Evolutionary conservation across 208 protist species (phyloP).

Genomic region (Angomonas ambiguus): DNA sequence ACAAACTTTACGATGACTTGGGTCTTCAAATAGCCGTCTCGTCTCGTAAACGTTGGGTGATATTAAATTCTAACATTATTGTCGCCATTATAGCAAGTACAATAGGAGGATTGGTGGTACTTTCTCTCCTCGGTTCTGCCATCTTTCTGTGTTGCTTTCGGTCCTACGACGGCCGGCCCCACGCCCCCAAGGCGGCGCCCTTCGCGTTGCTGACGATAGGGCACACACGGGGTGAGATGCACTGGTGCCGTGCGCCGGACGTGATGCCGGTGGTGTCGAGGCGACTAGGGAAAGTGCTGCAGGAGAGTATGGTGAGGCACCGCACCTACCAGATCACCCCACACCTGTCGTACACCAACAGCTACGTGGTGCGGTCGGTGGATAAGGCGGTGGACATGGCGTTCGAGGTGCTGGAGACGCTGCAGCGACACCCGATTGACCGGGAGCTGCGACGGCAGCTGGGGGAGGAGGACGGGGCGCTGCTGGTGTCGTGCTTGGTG

Average conservation of each 20-base stretch:
- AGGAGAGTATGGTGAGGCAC: slow-evolving; percentile 17
- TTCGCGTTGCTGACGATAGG: slow-evolving; percentile 52
- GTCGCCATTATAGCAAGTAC: slow-evolving; percentile 12
- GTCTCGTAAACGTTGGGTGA: background rate
- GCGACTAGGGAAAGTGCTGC: slow-evolving; percentile 15
- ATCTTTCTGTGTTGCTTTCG: slow-evolving; percentile 19
- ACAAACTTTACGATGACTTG: background rate
- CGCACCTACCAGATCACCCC: slow-evolving; percentile 35
- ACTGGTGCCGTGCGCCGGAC: slow-evolving; percentile 43
- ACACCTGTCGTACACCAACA: slow-evolving; percentile 36
- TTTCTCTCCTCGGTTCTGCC: slow-evolving; percentile 12
- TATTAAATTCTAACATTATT: slow-evolving; percentile 2
- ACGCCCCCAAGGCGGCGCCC: slow-evolving; percentile 50
- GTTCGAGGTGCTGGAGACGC: slow-evolving; percentile 32
- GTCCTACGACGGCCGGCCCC: slow-evolving; percentile 26
- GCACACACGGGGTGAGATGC: slow-evolving; percentile 21
- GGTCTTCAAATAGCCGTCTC: slow-evolving; percentile 11
- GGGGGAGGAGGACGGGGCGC: slow-evolving; percentile 25
- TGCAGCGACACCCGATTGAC: slow-evolving; percentile 28
- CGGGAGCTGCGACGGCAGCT: slow-evolving; percentile 19
- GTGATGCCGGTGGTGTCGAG: slow-evolving; percentile 28
- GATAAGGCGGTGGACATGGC: slow-evolving; percentile 28
- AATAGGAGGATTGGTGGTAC: slow-evolving; percentile 11
- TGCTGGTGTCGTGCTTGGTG: slow-evolving; percentile 35
- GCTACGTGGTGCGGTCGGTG: slow-evolving; percentile 30